Evolutionary conservation across 805 yeast species (phyloP).

Genomic region (Clavispora asparagi): DNA sequence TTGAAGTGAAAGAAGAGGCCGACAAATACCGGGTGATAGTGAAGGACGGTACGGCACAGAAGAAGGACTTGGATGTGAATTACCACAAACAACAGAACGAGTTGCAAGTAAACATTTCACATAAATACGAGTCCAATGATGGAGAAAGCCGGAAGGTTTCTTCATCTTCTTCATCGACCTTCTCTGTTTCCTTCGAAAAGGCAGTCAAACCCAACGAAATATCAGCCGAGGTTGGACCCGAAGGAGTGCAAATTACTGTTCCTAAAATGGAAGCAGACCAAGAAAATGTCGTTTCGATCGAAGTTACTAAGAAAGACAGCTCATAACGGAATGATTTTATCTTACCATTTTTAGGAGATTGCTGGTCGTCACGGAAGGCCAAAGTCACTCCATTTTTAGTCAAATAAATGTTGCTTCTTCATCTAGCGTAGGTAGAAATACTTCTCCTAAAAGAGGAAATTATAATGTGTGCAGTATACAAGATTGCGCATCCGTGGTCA

Average conservation of each 20-base stretch:
- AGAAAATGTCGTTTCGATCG: neutral
- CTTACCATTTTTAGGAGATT: too few relatives aligned
- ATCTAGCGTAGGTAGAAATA: too few relatives aligned
- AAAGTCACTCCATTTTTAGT: neutral
- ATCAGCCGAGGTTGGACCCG: slow-evolving; percentile 16
- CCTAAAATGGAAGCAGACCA: slow-evolving; percentile 2
- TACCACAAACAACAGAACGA: slow-evolving; percentile 19
- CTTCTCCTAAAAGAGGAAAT: neutral
- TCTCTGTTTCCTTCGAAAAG: slow-evolving; percentile 19
- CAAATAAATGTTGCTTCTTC: neutral
- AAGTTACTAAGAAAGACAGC: neutral
- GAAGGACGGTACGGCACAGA: slow-evolving; percentile 11
- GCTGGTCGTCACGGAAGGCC: too few relatives aligned
- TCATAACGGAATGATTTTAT: too few relatives aligned
- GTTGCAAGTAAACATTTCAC: slow-evolving; percentile 15
- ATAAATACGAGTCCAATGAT: slow-evolving; percentile 7
- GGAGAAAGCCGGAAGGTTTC: slow-evolving; percentile 7
- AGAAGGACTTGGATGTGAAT: slow-evolving; percentile 20
- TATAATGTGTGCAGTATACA: neutral
- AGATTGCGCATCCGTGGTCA: neutral
- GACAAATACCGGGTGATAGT: slow-evolving; percentile 18
- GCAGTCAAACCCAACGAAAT: slow-evolving; percentile 19
- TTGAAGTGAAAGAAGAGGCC: slow-evolving; percentile 17
- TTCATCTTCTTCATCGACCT: slow-evolving; percentile 14
- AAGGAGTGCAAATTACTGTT: slow-evolving; percentile 13